Base-by-base conservation (phyloP, 805 yeast genomes). In the Candida vartiovaarae region DNA sequence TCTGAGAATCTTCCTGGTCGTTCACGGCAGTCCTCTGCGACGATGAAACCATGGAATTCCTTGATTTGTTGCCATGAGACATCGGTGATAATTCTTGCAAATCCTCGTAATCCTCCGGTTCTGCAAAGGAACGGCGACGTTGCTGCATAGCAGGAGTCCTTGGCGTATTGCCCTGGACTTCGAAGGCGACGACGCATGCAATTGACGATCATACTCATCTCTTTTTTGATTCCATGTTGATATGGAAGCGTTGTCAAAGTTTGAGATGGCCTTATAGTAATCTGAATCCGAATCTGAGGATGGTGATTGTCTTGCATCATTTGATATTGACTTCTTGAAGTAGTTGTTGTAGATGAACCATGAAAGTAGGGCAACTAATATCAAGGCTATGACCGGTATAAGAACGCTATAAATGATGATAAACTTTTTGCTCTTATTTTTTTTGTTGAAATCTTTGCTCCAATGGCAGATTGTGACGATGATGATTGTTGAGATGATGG, bases 21-120 rank as follows among this genome's bases (percentile, higher is more conserved):
- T 26, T 24, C 7, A 15, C 20, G 15, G 20, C 4, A 4, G 34
- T 30, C 27, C 10, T 33, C 6, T 39, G 26, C 6, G 45, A 23
- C 2, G 44, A 40, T 9, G 41, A 45, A 34, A 28, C 38, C 6
- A 39, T 38, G 34, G 48, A 51, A 15, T 36, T n/a, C 33, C 49
- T 41, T 5, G 52, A 50, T 20, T 47, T 47, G 36, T 50, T 48
- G 3, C 42, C 30, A 25, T 37, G 43, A 15, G 50, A 36, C 28
- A 46, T 36, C 25, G 50, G 51, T 15, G 52, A 46, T 4, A 47
- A 26, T 11, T 53, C 57, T 5, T 48, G 51, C 24, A 32, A 40
- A 36, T 57, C 60, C 27, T 41, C 51, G 20, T 52, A 52, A 35
- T 56, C 60, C 15, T 56, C 60, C 5, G 57, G 57, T 23, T 52